A percentile compares a stretch with the other conserved stretches of the same genome.
Evolutionary conservation across 108 stramenopile species (phyloP).

Genomic region (Nannochloropsis oceanica): DNA sequence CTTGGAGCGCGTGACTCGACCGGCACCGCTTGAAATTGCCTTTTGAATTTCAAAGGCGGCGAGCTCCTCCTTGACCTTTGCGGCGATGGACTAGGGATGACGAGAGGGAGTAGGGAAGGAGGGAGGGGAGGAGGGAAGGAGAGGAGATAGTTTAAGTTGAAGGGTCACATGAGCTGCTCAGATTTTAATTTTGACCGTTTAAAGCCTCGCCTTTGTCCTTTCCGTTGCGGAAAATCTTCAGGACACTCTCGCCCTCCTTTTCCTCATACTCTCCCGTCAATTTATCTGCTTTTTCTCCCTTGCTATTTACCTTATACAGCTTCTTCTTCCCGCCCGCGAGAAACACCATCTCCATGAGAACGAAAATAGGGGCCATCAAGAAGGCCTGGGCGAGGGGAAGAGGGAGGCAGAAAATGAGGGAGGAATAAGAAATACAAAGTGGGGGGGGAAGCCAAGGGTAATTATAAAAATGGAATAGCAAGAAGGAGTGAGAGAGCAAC

Average conservation of each 20-base stretch:
- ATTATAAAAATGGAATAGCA: too few relatives aligned
- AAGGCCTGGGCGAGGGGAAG: neutral
- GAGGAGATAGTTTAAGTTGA: neutral
- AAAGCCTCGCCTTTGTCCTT: too few relatives aligned
- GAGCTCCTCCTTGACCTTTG: neutral
- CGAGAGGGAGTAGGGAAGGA: neutral
- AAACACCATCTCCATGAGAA: conserved; percentile 15
- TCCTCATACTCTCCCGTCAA: neutral
- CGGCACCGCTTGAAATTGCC: neutral
- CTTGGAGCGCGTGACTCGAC: neutral
- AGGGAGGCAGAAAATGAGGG: neutral
- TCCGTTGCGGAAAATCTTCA: too few relatives aligned
- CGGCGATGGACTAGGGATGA: neutral
- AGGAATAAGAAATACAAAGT: too few relatives aligned
- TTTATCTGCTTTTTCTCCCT: neutral
- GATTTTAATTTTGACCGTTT: too few relatives aligned
- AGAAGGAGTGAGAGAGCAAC: too few relatives aligned
- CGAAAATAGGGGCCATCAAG: conserved; percentile 10
- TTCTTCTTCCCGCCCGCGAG: neutral
- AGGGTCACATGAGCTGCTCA: too few relatives aligned
- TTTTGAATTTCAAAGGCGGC: neutral
- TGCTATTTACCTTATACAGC: neutral
- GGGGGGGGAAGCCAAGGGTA: too few relatives aligned
- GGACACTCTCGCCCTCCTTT: too few relatives aligned
- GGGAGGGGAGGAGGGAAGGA: neutral